These are phyloP conservation scores for Arthrocladium fulminans DNA, from an alignment of 2,329 filamentous ascomycete species.

Conservation along the genomic window DNA sequence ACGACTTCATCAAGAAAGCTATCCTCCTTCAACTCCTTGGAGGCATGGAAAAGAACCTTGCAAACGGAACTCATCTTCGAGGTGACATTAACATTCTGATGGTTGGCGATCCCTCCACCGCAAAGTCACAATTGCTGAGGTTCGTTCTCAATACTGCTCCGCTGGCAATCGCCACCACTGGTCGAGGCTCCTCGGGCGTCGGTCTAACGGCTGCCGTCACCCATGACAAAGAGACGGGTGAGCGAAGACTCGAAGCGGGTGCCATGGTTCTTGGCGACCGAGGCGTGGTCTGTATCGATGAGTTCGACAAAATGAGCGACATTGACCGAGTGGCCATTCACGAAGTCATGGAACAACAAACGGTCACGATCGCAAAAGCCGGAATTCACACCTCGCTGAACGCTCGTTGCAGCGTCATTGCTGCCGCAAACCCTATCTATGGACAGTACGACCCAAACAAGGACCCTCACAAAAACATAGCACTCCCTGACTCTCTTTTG, in stretches of 20 bases:
- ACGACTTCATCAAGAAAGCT: conserved; percentile 96
- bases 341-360: conserved; percentile 99
- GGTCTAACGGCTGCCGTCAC: conserved; percentile 96
- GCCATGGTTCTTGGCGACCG: conserved; percentile 97
- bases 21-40: conserved; percentile 91
- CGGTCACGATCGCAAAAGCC: conserved; percentile 96
- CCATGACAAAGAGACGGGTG: conserved; percentile 92
- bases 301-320: conserved; percentile 99
- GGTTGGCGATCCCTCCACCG: conserved; percentile 97
- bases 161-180: conserved; percentile 91
- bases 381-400: conserved; percentile 97
- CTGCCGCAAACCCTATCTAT: conserved; percentile 94
- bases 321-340: conserved; percentile 96
- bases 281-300: conserved; percentile 96
- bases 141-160: conserved; percentile 97
- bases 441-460: conserved; percentile 98
- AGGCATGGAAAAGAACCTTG: conserved; percentile 96
- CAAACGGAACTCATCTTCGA: conserved; percentile 94
- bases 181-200: conserved; percentile 91
- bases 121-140: conserved; percentile 93
- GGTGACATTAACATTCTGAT: conserved; percentile 99
- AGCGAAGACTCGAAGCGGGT: conserved; percentile 87
- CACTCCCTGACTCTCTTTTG: conserved; percentile 86
- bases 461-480: conserved; percentile 97
- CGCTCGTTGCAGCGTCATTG: conserved; percentile 90